Base-by-base conservation (phyloP, 2,329 filamentous ascomycete genomes). In the Pestalotiopsis fici region DNA sequence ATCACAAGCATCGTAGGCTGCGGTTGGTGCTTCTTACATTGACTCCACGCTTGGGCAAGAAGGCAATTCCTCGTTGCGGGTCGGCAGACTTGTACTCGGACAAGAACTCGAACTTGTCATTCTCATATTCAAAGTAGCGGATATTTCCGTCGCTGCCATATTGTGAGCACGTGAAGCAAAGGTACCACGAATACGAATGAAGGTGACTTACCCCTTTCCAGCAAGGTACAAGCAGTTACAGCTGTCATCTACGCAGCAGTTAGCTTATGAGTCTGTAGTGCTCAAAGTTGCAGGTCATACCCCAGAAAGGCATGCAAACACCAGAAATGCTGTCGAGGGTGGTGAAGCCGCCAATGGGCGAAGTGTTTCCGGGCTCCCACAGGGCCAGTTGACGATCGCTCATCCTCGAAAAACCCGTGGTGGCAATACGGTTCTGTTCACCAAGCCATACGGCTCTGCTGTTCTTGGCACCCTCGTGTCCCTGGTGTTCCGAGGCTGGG, bases 241-340 rank as follows among this genome's bases (percentile, higher is more conserved):
- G 69, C 95, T 94, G 69, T 98, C 95, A 78, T 99, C 87, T 89
- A 65, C 12, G 62, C 27, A 59, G 57, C 68, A 71, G 70, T 78
- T 67, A 79, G 72, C 57, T 80, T 69, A 78, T 73, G 64, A 55
- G 65, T 50, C 84, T 72, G 9, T 13, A 27, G 27, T 25, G 18
- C 28, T n/a, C 27, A 25, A 39, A 28, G 37, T 11, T 13, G 54
- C 31, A 15, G 7, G 25, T 25, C 63, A 25, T 78, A 89, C 87
- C 96, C 96, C 96, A 99, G 88, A 99, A 98, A 37, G 96, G 96
- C 93, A 99, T 98, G 87, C 94, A 97, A 68, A 99, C 95, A 78
- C 96, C 96, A 59, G 95, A 98, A 76, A 97, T 97, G 59, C 94
- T 97, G 82, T 99, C 96, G 61, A 99, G 87, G 73, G 93, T 92